Conservation (phyloP, 2,329 filamentous ascomycete species). For the Verticillium alfalfae region DNA sequence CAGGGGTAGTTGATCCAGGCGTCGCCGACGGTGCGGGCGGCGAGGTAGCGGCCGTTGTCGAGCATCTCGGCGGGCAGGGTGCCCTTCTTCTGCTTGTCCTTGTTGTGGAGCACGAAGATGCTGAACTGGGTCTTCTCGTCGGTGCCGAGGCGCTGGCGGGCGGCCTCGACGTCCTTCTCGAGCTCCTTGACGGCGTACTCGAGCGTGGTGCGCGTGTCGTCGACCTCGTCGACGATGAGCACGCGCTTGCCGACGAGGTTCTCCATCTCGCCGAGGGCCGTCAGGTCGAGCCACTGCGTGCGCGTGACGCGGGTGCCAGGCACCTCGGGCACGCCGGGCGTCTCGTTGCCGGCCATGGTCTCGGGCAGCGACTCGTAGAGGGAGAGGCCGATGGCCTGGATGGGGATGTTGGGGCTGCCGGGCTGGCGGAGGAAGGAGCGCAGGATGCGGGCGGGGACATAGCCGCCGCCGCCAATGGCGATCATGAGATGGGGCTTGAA, state of each 20-base stretch:
- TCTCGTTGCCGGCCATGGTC: conserved; percentile 43
- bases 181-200: conserved; percentile 92
- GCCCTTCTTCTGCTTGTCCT: conserved; percentile 96
- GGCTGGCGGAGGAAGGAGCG: conserved; percentile 93
- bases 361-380: conserved; percentile 79
- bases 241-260: conserved; percentile 89
- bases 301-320: conserved; percentile 92
- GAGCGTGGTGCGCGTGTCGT: conserved; percentile 89
- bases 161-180: conserved; percentile 86
- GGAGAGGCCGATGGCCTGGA: conserved; percentile 96
- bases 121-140: conserved; percentile 75
- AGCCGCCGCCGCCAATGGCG: conserved; percentile 94
- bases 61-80: conserved; percentile 74
- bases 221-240: conserved; percentile 90
- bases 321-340: conserved; percentile 57
- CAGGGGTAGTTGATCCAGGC: conserved; percentile 99
- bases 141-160: conserved; percentile 66
- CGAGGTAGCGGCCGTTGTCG: conserved; percentile 67
- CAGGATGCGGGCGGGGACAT: conserved; percentile 93
- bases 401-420: conserved; percentile 88
- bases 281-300: conserved; percentile 96
- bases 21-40: conserved; percentile 83
- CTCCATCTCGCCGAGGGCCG: conserved; percentile 73
- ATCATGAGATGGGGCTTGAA: conserved; percentile 96
- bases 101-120: conserved; percentile 98